phyloP scores from a whole-genome alignment of 2,329 filamentous ascomycete species.

The Akanthomyces dipterigenus region DNA sequence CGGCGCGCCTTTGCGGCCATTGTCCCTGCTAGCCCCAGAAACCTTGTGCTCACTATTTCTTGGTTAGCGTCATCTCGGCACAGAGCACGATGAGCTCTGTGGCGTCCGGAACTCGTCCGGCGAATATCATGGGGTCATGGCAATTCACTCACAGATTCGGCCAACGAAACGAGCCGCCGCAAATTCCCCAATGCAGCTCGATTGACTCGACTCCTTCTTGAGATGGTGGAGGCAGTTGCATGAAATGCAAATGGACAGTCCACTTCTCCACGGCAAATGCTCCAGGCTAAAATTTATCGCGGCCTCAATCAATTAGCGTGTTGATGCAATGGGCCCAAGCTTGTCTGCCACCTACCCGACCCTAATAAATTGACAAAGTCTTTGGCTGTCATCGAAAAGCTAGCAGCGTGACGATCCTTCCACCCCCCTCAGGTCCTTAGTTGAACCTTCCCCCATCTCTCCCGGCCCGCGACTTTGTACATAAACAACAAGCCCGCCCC shows the following conservation, averaged over 20 bases:
- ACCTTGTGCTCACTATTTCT: background rate
- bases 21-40: background rate
- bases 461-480: background rate
- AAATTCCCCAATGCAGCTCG: background rate
- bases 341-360: background rate
- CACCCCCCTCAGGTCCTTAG: background rate
- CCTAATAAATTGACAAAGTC: background rate
- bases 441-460: conserved; percentile 1
- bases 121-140: background rate
- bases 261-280: conserved; percentile 1
- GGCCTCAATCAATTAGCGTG: background rate
- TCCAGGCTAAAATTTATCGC: background rate
- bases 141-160: background rate
- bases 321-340: background rate
- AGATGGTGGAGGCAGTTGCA: background rate
- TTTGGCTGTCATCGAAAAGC: background rate
- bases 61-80: background rate
- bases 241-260: background rate
- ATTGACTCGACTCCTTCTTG: background rate
- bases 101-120: background rate
- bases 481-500: background rate
- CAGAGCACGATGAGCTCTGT: background rate
- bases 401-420: background rate
- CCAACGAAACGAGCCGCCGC: too few relatives aligned
- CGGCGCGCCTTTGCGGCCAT: background rate